Conservation (phyloP, 2,329 filamentous ascomycete genomes). For the Davidsoniella neocaledoniae region DNA sequence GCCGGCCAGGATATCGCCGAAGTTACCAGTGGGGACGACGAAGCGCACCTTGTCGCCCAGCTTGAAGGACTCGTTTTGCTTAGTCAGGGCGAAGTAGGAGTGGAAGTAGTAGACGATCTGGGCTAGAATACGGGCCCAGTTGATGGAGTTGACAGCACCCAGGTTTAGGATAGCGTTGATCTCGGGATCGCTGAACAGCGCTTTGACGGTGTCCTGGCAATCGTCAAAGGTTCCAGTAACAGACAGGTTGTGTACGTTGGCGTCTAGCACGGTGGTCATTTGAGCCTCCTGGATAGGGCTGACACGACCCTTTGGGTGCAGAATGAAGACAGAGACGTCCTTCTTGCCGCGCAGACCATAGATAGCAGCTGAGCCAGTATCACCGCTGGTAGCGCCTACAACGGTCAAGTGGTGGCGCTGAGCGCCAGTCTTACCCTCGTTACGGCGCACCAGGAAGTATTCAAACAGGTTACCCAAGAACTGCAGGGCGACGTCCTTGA, state of each 20-base stretch:
- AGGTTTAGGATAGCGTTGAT: conserved; percentile 72
- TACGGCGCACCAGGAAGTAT: conserved; percentile 64
- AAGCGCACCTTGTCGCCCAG: conserved; percentile 59
- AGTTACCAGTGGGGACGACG: conserved; percentile 89
- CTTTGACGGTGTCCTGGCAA: conserved; percentile 94
- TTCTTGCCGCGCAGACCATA: conserved; percentile 91
- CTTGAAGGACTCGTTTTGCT: conserved; percentile 41
- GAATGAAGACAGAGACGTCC: conserved; percentile 90
- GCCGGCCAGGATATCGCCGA: conserved; percentile 83
- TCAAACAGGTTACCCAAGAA: conserved; percentile 94
- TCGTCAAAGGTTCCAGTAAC: conserved; percentile 90
- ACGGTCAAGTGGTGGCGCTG: conserved; percentile 70
- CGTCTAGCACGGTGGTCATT: conserved; percentile 86
- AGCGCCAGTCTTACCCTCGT: conserved; percentile 46
- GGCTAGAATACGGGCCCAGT: conserved; percentile 85
- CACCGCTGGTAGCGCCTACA: conserved; percentile 71
- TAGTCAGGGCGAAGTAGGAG: conserved; percentile 70
- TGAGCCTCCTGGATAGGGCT: conserved; percentile 88
- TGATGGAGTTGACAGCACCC: conserved; percentile 91
- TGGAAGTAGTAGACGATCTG: conserved; percentile 97
- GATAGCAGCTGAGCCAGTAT: conserved; percentile 88
- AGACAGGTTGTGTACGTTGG: conserved; percentile 82
- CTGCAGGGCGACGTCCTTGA: conserved; percentile 78
- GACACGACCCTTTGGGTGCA: conserved; percentile 80
- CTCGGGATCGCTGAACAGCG: conserved; percentile 70